Percentiles rank a stretch among this genome's conserved stretches.
These are phyloP conservation scores for Aspergillus sp. DNA, from an alignment of 2,329 filamentous ascomycete species.

Conservation along the genomic window DNA sequence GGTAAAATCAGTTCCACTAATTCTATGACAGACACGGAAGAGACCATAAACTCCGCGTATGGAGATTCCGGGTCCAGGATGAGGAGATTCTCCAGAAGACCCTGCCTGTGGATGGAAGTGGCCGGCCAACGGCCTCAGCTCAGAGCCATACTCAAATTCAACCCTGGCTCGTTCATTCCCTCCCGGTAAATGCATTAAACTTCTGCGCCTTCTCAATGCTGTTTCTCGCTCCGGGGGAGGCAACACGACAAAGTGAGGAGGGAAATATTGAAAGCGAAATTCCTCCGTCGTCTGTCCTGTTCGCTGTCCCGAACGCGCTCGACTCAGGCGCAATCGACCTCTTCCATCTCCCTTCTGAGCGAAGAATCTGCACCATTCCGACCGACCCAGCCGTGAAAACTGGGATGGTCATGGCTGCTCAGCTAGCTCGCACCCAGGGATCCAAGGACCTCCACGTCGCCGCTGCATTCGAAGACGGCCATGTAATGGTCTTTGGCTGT, in stretches of 20 bases:
- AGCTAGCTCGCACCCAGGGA: conserved; percentile 53
- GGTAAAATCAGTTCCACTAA: neutral
- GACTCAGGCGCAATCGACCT: conserved; percentile 78
- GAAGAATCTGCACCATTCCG: conserved; percentile 61
- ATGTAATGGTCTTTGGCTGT: conserved; percentile 65
- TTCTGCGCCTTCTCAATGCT: conserved; percentile 67
- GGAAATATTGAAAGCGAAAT: neutral
- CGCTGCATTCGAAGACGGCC: conserved; percentile 83
- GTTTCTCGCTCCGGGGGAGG: conserved; percentile 15
- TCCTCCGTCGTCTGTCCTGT: conserved; percentile 47
- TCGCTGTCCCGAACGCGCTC: conserved; percentile 79
- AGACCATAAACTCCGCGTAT: conserved; percentile 82
- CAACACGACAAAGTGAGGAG: neutral
- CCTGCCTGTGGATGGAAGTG: conserved; percentile 67
- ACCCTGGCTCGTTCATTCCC: conserved; percentile 81
- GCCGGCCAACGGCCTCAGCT: conserved; percentile 22
- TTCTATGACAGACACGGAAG: conserved; percentile 73
- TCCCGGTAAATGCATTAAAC: conserved; percentile 90
- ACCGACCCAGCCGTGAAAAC: conserved; percentile 46
- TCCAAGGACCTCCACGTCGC: conserved; percentile 59
- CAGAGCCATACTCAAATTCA: conserved; percentile 31
- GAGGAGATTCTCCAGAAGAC: conserved; percentile 57
- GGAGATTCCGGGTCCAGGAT: conserved; percentile 71
- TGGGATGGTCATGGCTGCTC: conserved; percentile 83
- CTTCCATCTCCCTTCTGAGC: conserved; percentile 75